These are phyloP conservation scores for Lithocarpus polystachyus DNA, from an alignment of 306 rosid genomes.

Conservation along the genomic window DNA sequence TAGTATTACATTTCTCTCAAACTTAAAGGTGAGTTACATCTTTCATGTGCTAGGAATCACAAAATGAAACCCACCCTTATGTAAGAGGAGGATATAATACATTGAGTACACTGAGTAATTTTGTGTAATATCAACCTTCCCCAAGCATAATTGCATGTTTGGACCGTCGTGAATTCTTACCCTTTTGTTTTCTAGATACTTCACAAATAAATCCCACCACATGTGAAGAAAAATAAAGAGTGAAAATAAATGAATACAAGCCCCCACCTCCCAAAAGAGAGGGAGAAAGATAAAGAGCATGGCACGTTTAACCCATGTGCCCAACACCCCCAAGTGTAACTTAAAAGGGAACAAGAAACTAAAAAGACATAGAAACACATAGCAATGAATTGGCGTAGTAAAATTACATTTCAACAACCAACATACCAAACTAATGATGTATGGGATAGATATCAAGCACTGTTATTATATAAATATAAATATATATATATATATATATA, in stretches of 20 bases:
- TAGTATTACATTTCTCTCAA: too few relatives aligned
- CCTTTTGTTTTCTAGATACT: background rate
- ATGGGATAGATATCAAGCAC: slow-evolving; percentile 28
- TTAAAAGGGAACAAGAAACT: slow-evolving; percentile 57
- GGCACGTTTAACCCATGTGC: slow-evolving; percentile 63
- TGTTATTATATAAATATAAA: slow-evolving; percentile 19
- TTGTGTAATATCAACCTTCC: too few relatives aligned
- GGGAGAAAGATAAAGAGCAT: slow-evolving; percentile 26
- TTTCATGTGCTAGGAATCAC: too few relatives aligned
- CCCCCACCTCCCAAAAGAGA: slow-evolving; percentile 14
- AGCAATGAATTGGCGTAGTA: slow-evolving; percentile 25
- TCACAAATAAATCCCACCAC: background rate
- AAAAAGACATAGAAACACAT: slow-evolving; percentile 22
- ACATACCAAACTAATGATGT: slow-evolving; percentile 51
- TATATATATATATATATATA: slow-evolving; percentile 16
- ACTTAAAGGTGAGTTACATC: too few relatives aligned
- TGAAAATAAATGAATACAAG: background rate
- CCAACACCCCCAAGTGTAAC: slow-evolving; percentile 52
- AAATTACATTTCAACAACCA: slow-evolving; percentile 69
- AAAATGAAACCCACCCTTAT: too few relatives aligned
- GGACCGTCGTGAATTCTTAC: too few relatives aligned
- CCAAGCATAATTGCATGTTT: too few relatives aligned
- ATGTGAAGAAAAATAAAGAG: background rate
- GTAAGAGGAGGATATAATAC: too few relatives aligned
- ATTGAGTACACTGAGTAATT: too few relatives aligned